phyloP scores from a whole-genome alignment of 1,284 basidiomycete genomes.

The Boletus albobrunnescens region DNA sequence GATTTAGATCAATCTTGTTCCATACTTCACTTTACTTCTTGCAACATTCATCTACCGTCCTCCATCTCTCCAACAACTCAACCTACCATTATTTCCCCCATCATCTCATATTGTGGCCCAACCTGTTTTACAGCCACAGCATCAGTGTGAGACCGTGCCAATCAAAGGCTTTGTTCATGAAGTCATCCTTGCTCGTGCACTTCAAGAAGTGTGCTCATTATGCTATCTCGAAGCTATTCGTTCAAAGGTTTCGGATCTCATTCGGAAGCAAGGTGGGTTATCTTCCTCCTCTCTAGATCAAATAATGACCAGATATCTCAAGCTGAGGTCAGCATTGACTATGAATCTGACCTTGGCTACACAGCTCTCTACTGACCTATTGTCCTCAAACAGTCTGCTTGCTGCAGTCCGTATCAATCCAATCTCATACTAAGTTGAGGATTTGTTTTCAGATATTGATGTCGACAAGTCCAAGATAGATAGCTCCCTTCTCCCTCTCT shows the following conservation, averaged over 20 bases:
- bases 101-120: constrained; percentile 20
- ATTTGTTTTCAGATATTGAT: constrained; percentile 11
- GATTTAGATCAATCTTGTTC: constrained; percentile 14
- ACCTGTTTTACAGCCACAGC: constrained; percentile 17
- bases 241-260: constrained; percentile 57
- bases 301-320: constrained; percentile 45
- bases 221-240: constrained; percentile 77
- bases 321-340: constrained; percentile 38
- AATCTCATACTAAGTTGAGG: constrained; percentile 4
- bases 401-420: constrained; percentile 40
- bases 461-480: constrained; percentile 20
- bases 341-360: constrained; percentile 14
- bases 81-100: constrained; percentile 33
- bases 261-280: constrained; percentile 39
- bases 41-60: constrained; percentile 49
- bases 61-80: constrained; percentile 40
- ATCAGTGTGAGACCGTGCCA: constrained; percentile 43
- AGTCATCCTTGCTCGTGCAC: constrained; percentile 70
- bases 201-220: constrained; percentile 67
- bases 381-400: constrained; percentile 28
- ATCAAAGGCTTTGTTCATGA: constrained; percentile 74
- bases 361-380: constrained; percentile 2
- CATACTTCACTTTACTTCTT: constrained; percentile 18
- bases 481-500: constrained; percentile 33
- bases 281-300: constrained; percentile 38